Evolutionary conservation across 2,329 filamentous ascomycete species (phyloP).

Genomic region (Seiridium cupressi): DNA sequence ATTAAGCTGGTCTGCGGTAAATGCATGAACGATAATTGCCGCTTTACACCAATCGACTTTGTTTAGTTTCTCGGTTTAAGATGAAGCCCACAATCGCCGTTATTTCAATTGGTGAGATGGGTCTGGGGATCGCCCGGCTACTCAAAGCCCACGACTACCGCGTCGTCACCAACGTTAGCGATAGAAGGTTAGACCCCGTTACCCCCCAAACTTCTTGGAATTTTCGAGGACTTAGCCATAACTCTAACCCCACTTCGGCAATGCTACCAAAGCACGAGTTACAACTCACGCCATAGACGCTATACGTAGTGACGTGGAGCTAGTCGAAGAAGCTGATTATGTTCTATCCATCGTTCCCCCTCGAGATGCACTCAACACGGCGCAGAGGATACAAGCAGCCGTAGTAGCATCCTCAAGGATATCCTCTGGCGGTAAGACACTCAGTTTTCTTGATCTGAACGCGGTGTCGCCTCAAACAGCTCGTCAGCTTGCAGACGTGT

Average conservation of each 20-base stretch:
- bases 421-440: not conserved
- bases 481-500: not conserved
- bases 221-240: not conserved
- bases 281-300: not conserved
- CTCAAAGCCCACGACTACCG: constrained; percentile 1
- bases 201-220: not conserved
- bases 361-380: not conserved
- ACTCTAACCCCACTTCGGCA: not conserved
- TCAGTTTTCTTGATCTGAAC: not conserved
- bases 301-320: not conserved
- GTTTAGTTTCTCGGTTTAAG: not conserved
- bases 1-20: too few species aligned
- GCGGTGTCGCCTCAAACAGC: not conserved
- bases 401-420: not conserved
- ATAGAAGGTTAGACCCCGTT: not conserved
- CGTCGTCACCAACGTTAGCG: not conserved
- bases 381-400: not conserved
- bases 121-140: not conserved
- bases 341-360: not conserved
- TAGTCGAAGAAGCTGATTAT: not conserved
- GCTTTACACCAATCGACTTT: too few species aligned
- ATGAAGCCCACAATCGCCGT: not conserved
- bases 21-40: too few species aligned
- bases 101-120: constrained; percentile 2
- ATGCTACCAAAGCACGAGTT: not conserved